Conservation (phyloP, 73 alveolate species). For the Tetrahymena elliotti region DNA sequence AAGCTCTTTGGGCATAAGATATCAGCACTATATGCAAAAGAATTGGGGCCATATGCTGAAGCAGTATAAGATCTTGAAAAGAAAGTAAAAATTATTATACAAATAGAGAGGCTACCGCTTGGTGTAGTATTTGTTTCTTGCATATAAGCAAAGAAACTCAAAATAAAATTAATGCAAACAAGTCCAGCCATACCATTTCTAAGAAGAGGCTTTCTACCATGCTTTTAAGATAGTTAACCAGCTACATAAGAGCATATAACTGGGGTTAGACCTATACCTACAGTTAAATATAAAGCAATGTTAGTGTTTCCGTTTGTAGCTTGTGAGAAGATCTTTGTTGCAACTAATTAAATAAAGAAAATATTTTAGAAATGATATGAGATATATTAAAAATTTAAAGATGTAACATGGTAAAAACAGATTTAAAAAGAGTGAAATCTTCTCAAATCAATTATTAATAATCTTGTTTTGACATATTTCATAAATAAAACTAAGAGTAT, state of each 20-base stretch:
- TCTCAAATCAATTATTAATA: too few species aligned
- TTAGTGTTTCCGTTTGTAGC: neutral
- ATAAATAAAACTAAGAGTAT: too few species aligned
- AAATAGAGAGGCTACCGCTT: neutral
- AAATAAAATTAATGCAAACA: neutral
- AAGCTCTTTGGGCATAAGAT: neutral
- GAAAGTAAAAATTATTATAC: neutral
- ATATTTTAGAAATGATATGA: neutral
- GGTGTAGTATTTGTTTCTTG: neutral
- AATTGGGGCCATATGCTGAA: neutral
- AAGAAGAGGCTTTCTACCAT: neutral
- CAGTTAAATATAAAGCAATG: neutral
- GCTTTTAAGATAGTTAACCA: neutral
- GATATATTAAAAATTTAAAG: neutral
- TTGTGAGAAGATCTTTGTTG: neutral
- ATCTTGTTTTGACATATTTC: too few species aligned
- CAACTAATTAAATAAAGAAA: neutral
- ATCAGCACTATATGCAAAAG: neutral
- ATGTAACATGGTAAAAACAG: too few species aligned
- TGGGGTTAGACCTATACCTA: neutral
- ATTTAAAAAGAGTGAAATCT: too few species aligned
- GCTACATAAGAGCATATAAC: neutral
- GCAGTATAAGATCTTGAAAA: neutral
- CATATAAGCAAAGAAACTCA: neutral
- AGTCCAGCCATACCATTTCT: neutral